Evolutionary conservation across 2,329 filamentous ascomycete species (phyloP).

Genomic region (Epichloe uncinata): DNA sequence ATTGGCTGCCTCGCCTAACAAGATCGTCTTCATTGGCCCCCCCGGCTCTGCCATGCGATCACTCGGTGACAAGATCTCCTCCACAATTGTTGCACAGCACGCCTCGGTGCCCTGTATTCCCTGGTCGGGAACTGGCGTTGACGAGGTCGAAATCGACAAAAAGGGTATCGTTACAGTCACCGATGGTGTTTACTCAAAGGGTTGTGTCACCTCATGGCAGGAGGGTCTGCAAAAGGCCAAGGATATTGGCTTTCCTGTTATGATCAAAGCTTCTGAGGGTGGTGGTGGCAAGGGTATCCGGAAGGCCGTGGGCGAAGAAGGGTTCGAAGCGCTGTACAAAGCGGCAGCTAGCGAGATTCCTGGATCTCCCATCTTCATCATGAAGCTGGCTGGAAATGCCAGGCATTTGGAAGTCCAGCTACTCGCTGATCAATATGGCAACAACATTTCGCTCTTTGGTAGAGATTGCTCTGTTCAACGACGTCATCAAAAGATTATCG

Average conservation of each 20-base stretch:
- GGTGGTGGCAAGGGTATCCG: conserved; percentile 99
- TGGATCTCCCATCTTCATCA: conserved; percentile 98
- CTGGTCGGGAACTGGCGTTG: conserved; percentile 94
- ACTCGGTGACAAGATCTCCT: conserved; percentile 98
- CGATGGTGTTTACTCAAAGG: conserved; percentile 74
- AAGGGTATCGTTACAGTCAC: conserved; percentile 84
- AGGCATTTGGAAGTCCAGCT: conserved; percentile 95
- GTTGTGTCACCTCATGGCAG: conserved; percentile 79
- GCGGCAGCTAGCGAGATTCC: conserved; percentile 95
- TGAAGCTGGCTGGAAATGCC: conserved; percentile 96
- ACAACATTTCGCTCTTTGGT: conserved; percentile 98
- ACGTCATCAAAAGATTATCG: conserved; percentile 98
- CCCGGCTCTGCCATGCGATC: conserved; percentile 98
- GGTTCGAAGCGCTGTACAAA: conserved; percentile 81
- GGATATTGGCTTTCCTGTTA: conserved; percentile 94
- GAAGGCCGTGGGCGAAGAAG: conserved; percentile 75
- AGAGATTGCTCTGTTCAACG: conserved; percentile 98
- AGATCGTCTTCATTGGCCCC: conserved; percentile 98
- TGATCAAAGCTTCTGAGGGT: conserved; percentile 99
- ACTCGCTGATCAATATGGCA: conserved; percentile 95
- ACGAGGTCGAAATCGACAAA: conserved; percentile 63
- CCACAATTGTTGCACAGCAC: conserved; percentile 97
- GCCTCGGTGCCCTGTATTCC: conserved; percentile 93
- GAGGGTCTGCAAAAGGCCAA: conserved; percentile 79
- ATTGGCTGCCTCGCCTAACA: conserved; percentile 88